These are phyloP conservation scores for Funneliformis mosseae DNA, from an alignment of 192 early-diverging fungal species.

Conservation along the genomic window DNA sequence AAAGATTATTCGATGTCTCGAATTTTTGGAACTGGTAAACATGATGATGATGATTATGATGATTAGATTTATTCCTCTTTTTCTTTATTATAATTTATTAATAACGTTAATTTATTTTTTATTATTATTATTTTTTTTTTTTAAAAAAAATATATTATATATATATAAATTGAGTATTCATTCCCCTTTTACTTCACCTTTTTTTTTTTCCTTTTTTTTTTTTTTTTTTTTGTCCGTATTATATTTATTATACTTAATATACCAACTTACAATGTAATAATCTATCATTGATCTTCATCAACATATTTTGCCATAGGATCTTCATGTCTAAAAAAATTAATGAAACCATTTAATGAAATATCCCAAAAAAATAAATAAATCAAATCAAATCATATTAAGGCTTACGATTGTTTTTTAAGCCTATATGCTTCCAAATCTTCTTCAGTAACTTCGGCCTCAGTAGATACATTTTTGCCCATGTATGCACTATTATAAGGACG, in stretches of 20 bases:
- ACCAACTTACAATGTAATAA: background rate
- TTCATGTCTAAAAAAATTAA: constrained; percentile 37
- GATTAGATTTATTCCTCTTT: background rate
- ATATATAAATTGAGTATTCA: no score
- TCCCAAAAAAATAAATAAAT: background rate
- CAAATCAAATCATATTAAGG: background rate
- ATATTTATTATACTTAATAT: no score
- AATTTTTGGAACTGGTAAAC: background rate
- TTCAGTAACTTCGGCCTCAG: constrained; percentile 52
- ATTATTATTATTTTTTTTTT: no score
- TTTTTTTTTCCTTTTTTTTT: no score
- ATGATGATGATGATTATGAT: background rate
- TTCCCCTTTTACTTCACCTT: no score
- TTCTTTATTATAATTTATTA: background rate
- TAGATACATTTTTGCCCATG: background rate
- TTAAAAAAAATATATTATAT: no score
- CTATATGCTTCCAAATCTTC: constrained; percentile 72
- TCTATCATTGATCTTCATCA: constrained; percentile 38
- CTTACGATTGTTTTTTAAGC: constrained; percentile 40
- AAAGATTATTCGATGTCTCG: background rate
- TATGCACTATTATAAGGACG: constrained; percentile 34
- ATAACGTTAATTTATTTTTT: background rate
- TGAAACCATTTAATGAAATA: background rate
- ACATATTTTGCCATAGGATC: constrained; percentile 67
- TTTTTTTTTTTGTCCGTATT: no score